Conservation (phyloP, 768 basidiomycete species). For the Wakefieldia striispora region DNA sequence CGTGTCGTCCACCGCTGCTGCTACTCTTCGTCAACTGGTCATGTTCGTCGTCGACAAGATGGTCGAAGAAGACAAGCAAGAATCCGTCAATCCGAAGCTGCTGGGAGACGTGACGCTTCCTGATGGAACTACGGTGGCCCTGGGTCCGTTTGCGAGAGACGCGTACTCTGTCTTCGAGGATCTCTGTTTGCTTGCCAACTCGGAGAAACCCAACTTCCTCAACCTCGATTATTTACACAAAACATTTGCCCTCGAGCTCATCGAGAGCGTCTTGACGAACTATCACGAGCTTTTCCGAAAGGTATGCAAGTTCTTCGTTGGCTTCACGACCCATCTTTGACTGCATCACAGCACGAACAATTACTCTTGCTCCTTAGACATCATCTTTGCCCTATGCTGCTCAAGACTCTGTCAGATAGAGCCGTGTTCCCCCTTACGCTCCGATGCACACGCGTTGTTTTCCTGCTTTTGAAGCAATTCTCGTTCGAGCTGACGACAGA, state of each 20-base stretch:
- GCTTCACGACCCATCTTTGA: not conserved
- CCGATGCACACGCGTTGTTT: constrained; percentile 90
- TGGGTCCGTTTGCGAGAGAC: constrained; percentile 79
- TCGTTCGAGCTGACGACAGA: constrained; percentile 76
- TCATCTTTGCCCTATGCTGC: constrained; percentile 86
- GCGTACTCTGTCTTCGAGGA: constrained; percentile 91
- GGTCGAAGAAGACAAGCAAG: constrained; percentile 65
- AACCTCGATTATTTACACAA: constrained; percentile 81
- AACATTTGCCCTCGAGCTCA: constrained; percentile 95
- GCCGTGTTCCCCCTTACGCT: constrained; percentile 85
- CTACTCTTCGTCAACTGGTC: constrained; percentile 91
- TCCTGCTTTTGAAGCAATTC: constrained; percentile 90
- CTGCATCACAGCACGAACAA: constrained; percentile 62
- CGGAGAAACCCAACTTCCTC: constrained; percentile 77
- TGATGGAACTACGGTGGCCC: constrained; percentile 57
- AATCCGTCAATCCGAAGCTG: constrained; percentile 16
- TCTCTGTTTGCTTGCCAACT: constrained; percentile 83
- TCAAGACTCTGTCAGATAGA: constrained; percentile 80
- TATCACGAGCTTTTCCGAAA: constrained; percentile 83
- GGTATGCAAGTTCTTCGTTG: constrained; percentile 39
- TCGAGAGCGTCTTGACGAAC: constrained; percentile 94
- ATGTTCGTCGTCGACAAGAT: constrained; percentile 99
- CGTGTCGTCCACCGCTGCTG: constrained; percentile 95
- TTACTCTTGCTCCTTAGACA: constrained; percentile 83
- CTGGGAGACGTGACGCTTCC: constrained; percentile 56